Evolutionary conservation across 2,329 filamentous ascomycete species (phyloP), one percentile per base, ranked within the genome.

Genomic region (Dactylellina leptospora): DNA sequence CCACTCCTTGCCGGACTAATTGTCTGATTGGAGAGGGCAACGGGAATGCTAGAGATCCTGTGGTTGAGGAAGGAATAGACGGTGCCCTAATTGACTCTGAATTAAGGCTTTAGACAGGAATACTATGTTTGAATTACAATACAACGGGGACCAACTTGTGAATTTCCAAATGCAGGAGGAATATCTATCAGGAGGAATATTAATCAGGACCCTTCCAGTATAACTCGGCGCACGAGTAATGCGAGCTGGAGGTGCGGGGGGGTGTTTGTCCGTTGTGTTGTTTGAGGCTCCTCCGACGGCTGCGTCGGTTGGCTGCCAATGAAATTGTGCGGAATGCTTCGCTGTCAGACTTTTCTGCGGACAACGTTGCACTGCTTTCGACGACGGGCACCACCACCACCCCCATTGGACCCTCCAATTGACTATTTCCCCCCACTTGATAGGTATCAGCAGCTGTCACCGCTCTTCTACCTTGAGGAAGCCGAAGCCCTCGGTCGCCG

Each of bases 251-350:
- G 28, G 28, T 33, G 5, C n/a, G n/a, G n/a, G 4, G 2, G 36
- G 8, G 40, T 45, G 16, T 22, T 18, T 45, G n/a, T 45, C 16
- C 13, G 16, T 20, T 45, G 40, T 53, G 59, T 63, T 63, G n/a
- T n/a, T n/a, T n/a, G 60, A 25, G 20, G 30, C 16, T 1, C 4
- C n/a, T n/a, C n/a, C n/a, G n/a, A n/a, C n/a, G n/a, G 23, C 68
- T 51, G 16, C 11, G 63, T 60, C 25, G 16, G 66, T 27, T 6
- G 13, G 1, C 30, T 8, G 53, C 68, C 68, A 72, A 72, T 72
- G 28, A 64, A 18, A 64, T 44, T 30, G 28, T 11, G 36, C 53
- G 40, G 59, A 72, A 47, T 45, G 28, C 62, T 40, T 59, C 48
- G 20, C 27, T 25, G 30, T 53, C 48, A 38, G 28, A 45, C 28